These are phyloP conservation scores for Pulveroboletus sp. DNA, from an alignment of 768 basidiomycete genomes.

Conservation along the genomic window DNA sequence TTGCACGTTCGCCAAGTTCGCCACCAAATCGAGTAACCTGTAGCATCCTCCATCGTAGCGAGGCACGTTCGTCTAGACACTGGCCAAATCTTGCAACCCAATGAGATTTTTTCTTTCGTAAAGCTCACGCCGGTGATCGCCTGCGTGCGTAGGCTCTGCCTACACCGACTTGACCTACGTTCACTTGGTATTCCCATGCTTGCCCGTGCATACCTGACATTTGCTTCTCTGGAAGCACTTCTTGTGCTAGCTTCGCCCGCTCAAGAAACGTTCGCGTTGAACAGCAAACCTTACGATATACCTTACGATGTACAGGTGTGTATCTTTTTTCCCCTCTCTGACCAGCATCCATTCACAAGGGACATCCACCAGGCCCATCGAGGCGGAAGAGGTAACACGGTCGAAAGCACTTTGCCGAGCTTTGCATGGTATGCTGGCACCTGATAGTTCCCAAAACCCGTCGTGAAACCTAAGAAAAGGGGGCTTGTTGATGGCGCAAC, in stretches of 20 bases:
- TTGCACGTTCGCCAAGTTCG: constrained; percentile 18
- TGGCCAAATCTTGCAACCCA: constrained; percentile 15
- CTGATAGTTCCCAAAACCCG: constrained; percentile 7
- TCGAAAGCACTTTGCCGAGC: constrained; percentile 68
- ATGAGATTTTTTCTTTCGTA: constrained; percentile 8
- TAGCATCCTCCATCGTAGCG: not conserved
- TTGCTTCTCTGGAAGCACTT: constrained; percentile 1
- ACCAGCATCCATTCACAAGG: constrained; percentile 5
- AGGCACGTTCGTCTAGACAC: constrained; percentile 30
- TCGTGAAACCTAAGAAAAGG: constrained; percentile 35
- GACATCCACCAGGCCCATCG: constrained; percentile 53
- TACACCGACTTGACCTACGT: not conserved
- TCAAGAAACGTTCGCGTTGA: constrained; percentile 21
- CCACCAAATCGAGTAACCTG: constrained; percentile 21
- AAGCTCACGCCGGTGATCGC: not conserved
- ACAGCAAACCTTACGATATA: constrained; percentile 41
- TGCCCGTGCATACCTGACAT: constrained; percentile 7
- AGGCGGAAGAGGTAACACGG: constrained; percentile 68
- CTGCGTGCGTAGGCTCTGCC: not conserved
- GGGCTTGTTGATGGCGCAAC: constrained; percentile 71
- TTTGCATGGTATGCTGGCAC: constrained; percentile 60
- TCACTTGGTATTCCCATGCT: constrained; percentile 12
- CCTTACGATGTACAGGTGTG: constrained; percentile 53
- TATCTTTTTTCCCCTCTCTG: not conserved
- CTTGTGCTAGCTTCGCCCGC: constrained; percentile 26